Evolutionary conservation across 2,329 filamentous ascomycete genomes (phyloP).

Genomic region (Botrytis porri): DNA sequence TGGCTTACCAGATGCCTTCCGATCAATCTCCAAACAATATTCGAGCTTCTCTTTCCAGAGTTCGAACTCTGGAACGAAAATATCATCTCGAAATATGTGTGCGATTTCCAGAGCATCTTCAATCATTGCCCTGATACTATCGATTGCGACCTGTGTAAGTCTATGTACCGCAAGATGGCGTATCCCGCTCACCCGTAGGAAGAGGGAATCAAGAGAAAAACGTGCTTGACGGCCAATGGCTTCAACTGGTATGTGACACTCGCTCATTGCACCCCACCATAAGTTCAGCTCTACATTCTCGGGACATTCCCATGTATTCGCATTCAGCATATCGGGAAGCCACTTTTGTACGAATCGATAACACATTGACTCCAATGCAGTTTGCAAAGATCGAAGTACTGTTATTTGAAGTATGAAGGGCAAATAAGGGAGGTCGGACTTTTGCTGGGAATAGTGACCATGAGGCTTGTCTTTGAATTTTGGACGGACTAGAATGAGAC

Average conservation of each 20-base stretch:
- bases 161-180: conserved; percentile 25
- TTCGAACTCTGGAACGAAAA: neutral
- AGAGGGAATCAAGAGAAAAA: conserved; percentile 3
- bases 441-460: neutral
- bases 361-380: conserved; percentile 23
- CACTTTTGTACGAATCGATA: conserved; percentile 25
- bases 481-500: neutral
- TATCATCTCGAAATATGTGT: conserved; percentile 17
- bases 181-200: conserved; percentile 18
- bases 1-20: neutral
- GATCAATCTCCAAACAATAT: neutral
- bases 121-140: conserved; percentile 18
- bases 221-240: conserved; percentile 16
- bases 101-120: conserved; percentile 18
- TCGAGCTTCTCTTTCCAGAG: conserved; percentile 5
- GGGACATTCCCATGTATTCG: conserved; percentile 22
- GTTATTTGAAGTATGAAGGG: conserved; percentile 25
- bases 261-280: conserved; percentile 21
- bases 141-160: conserved; percentile 19
- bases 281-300: conserved; percentile 24
- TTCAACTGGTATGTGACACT: conserved; percentile 21
- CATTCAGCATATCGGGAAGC: conserved; percentile 22
- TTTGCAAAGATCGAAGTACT: conserved; percentile 22
- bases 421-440: conserved; percentile 17
- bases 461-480: neutral